Evolutionary conservation across 2,329 filamentous ascomycete species (phyloP), one percentile per base, ranked within the genome.

Genomic region (Ophiostoma himal-ulmi): DNA sequence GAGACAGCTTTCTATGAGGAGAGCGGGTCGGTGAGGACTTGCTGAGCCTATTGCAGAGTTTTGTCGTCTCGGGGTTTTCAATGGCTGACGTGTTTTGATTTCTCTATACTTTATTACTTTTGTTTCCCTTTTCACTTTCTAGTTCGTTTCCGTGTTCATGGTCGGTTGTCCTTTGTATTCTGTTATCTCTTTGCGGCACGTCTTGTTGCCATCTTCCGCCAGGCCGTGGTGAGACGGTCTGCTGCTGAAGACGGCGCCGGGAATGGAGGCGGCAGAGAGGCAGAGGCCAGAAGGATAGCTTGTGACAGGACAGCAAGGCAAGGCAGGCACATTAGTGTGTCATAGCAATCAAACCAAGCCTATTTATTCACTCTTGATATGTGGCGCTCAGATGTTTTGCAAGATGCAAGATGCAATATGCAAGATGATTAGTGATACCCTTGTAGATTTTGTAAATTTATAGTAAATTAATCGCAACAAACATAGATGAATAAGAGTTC

Each of bases 221-320:
- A 68, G 70, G 70, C 26, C 68, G 70, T 71, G 70, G 70, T 71
- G 70, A 71, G 70, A 71, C 70, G 70, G 68, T 71, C 70, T 68
- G 67, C 62, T 13, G 62, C 34, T 41, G 62, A 7, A 3, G 36
- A 7, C 11, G 34, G 20, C 20, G n/a, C 4, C 20, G 36, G 26
- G 57, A 26, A 62, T 4, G 22, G 26, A 22, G 5, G 52, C 22
- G 22, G 26, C 26, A 34, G 14, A 30, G 57, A 20, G 26, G 57
- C 57, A 8, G 26, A 62, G 57, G 36, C 57, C 5, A 14, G 22
- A 62, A 26, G 52, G n/a, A 22, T 1, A 62, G 22, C 11, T 48
- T 48, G 17, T 11, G 20, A 48, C 44, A 48, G n/a, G 44, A 48
- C 44, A 6, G n/a, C 44, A 48, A 39, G 44, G 20, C 41, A 30